These are phyloP conservation scores for Helicocarpus griseus DNA, from an alignment of 2,329 filamentous ascomycete species.

Conservation along the genomic window DNA sequence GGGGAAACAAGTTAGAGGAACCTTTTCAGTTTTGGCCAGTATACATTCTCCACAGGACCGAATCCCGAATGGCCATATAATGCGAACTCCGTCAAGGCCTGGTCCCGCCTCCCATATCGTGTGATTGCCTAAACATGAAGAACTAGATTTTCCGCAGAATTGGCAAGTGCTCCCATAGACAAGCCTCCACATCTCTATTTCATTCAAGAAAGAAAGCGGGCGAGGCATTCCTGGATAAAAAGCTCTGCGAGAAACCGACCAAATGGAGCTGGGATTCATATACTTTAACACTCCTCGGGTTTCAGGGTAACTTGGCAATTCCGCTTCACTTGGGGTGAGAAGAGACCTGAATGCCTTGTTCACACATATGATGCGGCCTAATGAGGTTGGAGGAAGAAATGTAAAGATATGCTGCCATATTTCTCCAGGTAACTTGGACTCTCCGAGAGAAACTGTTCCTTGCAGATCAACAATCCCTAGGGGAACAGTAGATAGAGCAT, in stretches of 20 bases:
- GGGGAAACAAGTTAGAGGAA: constrained; percentile 32
- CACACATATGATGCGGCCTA: constrained; percentile 57
- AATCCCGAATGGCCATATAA: constrained; percentile 63
- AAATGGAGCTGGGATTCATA: constrained; percentile 56
- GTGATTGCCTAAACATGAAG: constrained; percentile 22
- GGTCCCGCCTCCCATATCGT: constrained; percentile 51
- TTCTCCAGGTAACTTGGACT: constrained; percentile 44
- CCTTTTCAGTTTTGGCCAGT: constrained; percentile 51
- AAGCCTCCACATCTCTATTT: constrained; percentile 69
- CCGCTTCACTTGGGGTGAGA: constrained; percentile 41
- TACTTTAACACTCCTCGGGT: constrained; percentile 23
- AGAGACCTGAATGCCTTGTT: constrained; percentile 57
- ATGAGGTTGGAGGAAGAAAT: constrained; percentile 52
- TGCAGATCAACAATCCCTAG: background rate
- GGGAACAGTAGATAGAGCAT: constrained; percentile 6
- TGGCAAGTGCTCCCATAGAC: constrained; percentile 56
- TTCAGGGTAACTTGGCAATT: constrained; percentile 20
- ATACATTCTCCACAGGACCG: constrained; percentile 60
- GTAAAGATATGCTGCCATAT: constrained; percentile 63
- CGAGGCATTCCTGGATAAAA: constrained; percentile 59
- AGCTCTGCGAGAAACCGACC: constrained; percentile 57
- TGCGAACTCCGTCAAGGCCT: constrained; percentile 49
- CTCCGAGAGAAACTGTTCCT: constrained; percentile 9
- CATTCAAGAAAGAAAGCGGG: constrained; percentile 55
- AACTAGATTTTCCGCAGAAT: constrained; percentile 47